Evolutionary conservation across 2,329 filamentous ascomycete species (phyloP).

Genomic region (Nemania abortiva): DNA sequence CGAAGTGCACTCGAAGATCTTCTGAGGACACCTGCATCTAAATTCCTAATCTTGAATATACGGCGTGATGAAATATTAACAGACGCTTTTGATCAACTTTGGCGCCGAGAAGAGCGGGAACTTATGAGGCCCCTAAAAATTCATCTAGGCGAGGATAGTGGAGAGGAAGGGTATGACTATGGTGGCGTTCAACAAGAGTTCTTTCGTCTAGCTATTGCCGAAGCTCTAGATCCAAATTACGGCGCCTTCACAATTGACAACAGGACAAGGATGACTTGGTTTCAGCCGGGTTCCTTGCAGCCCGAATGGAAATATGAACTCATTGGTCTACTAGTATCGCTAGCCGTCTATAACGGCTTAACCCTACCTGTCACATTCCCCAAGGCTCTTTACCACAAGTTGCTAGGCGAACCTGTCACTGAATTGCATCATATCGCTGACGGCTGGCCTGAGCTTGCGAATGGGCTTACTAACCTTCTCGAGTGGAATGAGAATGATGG

Average conservation of each 20-base stretch:
- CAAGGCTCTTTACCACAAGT: constrained; percentile 81
- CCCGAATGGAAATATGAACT: constrained; percentile 92
- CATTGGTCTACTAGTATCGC: constrained; percentile 85
- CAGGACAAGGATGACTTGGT: constrained; percentile 85
- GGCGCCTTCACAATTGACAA: constrained; percentile 85
- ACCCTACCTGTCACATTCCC: constrained; percentile 93
- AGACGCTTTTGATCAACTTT: constrained; percentile 88
- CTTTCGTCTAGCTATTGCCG: constrained; percentile 84
- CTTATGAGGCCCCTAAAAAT: constrained; percentile 89
- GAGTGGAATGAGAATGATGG: constrained; percentile 82
- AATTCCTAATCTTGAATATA: constrained; percentile 78
- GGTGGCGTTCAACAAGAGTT: constrained; percentile 98
- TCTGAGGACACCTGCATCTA: constrained; percentile 74
- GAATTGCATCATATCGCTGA: constrained; percentile 83
- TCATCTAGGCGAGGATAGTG: constrained; percentile 81
- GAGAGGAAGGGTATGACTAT: constrained; percentile 91
- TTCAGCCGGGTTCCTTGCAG: constrained; percentile 83
- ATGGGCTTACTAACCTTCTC: constrained; percentile 77
- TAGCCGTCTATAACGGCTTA: constrained; percentile 93
- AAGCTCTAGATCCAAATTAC: constrained; percentile 82
- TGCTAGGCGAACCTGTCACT: constrained; percentile 76
- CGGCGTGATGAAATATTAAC: constrained; percentile 74
- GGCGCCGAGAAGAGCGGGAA: constrained; percentile 85
- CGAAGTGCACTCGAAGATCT: constrained; percentile 72
- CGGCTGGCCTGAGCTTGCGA: constrained; percentile 86